Conservation (phyloP, 768 basidiomycete genomes). For the Nidula microcarpa region DNA sequence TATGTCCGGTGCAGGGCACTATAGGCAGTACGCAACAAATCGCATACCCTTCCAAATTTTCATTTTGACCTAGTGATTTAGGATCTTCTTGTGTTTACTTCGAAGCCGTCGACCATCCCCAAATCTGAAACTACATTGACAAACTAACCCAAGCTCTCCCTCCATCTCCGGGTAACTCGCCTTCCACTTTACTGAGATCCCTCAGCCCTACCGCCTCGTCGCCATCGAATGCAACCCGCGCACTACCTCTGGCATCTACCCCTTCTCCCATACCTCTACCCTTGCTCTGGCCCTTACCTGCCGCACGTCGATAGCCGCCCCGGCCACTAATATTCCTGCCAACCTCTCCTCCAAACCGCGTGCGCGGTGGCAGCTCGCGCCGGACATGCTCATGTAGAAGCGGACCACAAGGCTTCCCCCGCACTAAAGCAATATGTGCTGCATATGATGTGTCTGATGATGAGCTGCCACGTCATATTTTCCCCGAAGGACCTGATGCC, state of each 20-base stretch:
- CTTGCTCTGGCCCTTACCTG: slow-evolving; percentile 11
- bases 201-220: slow-evolving; percentile 5
- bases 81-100: slow-evolving; percentile 16
- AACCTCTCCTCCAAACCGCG: slow-evolving; percentile 1
- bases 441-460: slow-evolving; percentile 13
- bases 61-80: background rate
- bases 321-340: background rate
- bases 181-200: slow-evolving; percentile 12
- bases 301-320: slow-evolving; percentile 3
- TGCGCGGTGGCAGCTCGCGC: slow-evolving; percentile 12
- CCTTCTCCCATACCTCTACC: slow-evolving; percentile 10
- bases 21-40: slow-evolving; percentile 9
- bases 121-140: slow-evolving; percentile 8
- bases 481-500: slow-evolving; percentile 11
- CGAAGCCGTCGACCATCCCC: slow-evolving; percentile 9
- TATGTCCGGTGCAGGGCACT: slow-evolving; percentile 16
- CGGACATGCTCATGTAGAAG: slow-evolving; percentile 15
- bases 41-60: background rate
- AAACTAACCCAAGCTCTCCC: slow-evolving; percentile 6
- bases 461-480: slow-evolving; percentile 12
- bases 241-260: slow-evolving; percentile 11
- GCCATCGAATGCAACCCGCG: slow-evolving; percentile 16
- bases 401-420: slow-evolving; percentile 1
- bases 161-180: slow-evolving; percentile 11
- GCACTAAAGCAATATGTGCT: slow-evolving; percentile 10